Evolutionary conservation across 2,329 filamentous ascomycete species (phyloP).

Genomic region (Malbranchea zuffiana): DNA sequence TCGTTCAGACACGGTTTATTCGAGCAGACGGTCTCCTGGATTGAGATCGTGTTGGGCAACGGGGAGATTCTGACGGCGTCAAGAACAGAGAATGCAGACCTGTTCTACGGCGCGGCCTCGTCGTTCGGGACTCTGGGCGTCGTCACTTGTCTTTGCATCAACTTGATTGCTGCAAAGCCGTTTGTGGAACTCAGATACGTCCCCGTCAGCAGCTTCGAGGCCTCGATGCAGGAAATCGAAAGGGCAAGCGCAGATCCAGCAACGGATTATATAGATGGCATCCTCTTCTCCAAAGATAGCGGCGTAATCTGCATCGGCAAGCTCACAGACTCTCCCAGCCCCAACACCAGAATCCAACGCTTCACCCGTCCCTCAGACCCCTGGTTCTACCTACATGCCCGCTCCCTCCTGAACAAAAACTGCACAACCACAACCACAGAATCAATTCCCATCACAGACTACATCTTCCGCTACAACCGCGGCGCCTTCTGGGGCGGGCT

Average conservation of each 20-base stretch:
- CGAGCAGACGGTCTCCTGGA: conserved; percentile 49
- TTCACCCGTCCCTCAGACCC: conserved; percentile 53
- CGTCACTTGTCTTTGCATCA: conserved; percentile 50
- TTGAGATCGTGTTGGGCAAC: conserved; percentile 53
- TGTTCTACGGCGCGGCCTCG: conserved; percentile 50
- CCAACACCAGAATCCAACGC: conserved; percentile 22
- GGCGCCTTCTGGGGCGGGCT: conserved; percentile 49
- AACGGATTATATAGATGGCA: conserved; percentile 59
- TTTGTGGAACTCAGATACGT: conserved; percentile 55
- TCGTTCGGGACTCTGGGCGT: conserved; percentile 52
- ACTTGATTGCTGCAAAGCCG: conserved; percentile 42
- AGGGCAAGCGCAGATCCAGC: conserved; percentile 31
- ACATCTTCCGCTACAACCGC: conserved; percentile 48
- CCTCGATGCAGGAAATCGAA: conserved; percentile 41
- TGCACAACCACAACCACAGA: conserved; percentile 22
- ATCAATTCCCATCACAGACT: conserved; percentile 40
- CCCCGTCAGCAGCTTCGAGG: conserved; percentile 40
- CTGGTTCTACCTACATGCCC: conserved; percentile 63
- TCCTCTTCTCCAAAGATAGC: conserved; percentile 45
- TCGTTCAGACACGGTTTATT: conserved; percentile 58
- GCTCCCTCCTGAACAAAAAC: conserved; percentile 23
- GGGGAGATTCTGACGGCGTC: conserved; percentile 45
- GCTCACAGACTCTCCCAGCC: conserved; percentile 38
- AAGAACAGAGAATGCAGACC: conserved; percentile 38
- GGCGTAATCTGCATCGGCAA: conserved; percentile 50